Evolutionary conservation across 2,329 filamentous ascomycete genomes (phyloP).

Genomic region (Neocatenulostroma microsporum): DNA sequence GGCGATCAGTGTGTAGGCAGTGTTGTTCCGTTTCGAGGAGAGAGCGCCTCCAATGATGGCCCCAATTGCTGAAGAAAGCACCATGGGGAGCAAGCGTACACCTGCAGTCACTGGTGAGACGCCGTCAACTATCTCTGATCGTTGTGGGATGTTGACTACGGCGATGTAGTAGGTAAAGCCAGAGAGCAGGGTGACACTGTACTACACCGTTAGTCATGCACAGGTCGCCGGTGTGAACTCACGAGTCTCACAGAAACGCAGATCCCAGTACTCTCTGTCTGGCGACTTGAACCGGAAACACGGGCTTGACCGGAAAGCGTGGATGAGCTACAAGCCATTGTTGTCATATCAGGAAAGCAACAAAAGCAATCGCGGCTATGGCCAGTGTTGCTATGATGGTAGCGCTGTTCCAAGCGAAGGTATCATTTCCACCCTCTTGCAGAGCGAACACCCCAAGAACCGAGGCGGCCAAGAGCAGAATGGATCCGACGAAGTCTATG

Average conservation of each 20-base stretch:
- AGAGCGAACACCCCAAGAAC: slow-evolving; percentile 53
- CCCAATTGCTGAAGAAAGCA: slow-evolving; percentile 14
- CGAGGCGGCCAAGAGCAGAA: slow-evolving; percentile 48
- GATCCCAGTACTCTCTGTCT: slow-evolving; percentile 43
- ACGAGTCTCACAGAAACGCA: slow-evolving; percentile 27
- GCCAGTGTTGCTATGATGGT: slow-evolving; percentile 39
- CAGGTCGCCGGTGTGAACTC: too few species aligned
- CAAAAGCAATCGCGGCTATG: slow-evolving; percentile 30
- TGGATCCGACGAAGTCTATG: slow-evolving; percentile 49
- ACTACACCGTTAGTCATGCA: not conserved
- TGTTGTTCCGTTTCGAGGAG: slow-evolving; percentile 8
- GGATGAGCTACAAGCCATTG: slow-evolving; percentile 16
- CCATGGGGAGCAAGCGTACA: slow-evolving; percentile 15
- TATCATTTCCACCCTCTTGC: slow-evolving; percentile 41
- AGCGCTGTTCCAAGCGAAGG: slow-evolving; percentile 36
- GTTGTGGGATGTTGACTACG: slow-evolving; percentile 17
- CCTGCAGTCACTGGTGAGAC: slow-evolving; percentile 16
- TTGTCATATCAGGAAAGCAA: too few species aligned
- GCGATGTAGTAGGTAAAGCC: slow-evolving; percentile 18
- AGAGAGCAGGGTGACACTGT: slow-evolving; percentile 11
- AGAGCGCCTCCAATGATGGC: slow-evolving; percentile 9
- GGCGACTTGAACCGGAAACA: slow-evolving; percentile 47
- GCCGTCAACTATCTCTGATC: slow-evolving; percentile 18
- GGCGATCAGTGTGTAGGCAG: slow-evolving; percentile 8
- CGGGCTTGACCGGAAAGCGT: slow-evolving; percentile 41